A percentile compares a stretch with the other conserved stretches of the same genome.
phyloP scores from a whole-genome alignment of 2,329 filamentous ascomycete genomes.

The Trichoderma aggressivum region DNA sequence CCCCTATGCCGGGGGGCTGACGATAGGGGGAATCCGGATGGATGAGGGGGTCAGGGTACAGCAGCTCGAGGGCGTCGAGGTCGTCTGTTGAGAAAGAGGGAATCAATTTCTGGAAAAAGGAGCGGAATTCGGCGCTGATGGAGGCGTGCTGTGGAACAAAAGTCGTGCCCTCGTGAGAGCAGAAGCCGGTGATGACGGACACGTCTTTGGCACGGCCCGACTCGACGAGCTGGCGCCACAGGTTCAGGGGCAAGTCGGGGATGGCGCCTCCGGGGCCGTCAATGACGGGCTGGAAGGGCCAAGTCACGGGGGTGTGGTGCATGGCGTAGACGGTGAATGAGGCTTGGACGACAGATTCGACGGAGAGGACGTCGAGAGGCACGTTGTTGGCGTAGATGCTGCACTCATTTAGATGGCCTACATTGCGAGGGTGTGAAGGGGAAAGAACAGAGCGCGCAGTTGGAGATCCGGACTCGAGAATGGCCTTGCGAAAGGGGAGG shows the following conservation, averaged over 20 bases:
- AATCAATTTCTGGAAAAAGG: conserved; percentile 61
- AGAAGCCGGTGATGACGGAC: conserved; percentile 64
- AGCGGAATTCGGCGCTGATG: conserved; percentile 49
- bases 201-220: conserved; percentile 38
- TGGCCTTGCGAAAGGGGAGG: conserved; percentile 49
- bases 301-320: conserved; percentile 45
- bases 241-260: conserved; percentile 53
- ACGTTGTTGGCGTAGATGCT: neutral
- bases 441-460: conserved; percentile 52
- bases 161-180: conserved; percentile 63
- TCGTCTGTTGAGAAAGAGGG: conserved; percentile 53
- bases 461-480: conserved; percentile 56
- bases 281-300: conserved; percentile 69
- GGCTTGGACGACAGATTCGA: conserved; percentile 49
- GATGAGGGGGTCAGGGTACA: conserved; percentile 60
- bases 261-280: conserved; percentile 55
- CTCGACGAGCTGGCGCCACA: conserved; percentile 53
- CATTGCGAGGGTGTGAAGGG: conserved; percentile 54
- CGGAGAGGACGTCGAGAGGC: conserved; percentile 43
- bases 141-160: conserved; percentile 56
- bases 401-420: conserved; percentile 46
- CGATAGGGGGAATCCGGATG: conserved; percentile 40
- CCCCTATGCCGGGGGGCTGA: conserved; percentile 31
- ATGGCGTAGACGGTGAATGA: conserved; percentile 42
- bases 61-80: conserved; percentile 49